Base-by-base conservation (phyloP, 1,284 basidiomycete species). In the Irpex sp. region DNA sequence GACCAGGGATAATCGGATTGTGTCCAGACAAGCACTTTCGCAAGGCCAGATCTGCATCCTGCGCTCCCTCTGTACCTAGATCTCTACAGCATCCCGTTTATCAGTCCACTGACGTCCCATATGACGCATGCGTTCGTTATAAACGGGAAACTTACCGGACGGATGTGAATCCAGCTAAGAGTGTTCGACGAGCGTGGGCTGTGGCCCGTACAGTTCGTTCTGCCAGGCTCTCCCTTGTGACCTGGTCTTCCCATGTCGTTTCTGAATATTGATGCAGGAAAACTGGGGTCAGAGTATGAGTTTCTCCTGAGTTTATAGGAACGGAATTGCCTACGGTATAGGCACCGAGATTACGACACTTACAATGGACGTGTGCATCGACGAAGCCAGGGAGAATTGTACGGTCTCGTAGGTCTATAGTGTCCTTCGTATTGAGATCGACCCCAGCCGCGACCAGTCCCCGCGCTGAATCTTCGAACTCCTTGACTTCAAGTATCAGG, bases 361-460 rank as follows among this genome's bases (percentile, higher is more conserved):
- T 69, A 87, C 87, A 74, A 70, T 88, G 87, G 17, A 89, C 86
- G 73, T 89, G 87, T 1, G 77, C 77, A 68, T 89, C 87, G n/a
- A 89, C 85, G 58, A 89, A 82, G 0, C 87, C 87, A 17, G 88
- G 86, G 2, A 88, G 71, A 3, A 90, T 76, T 1, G 84, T 85
- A 64, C 77, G 68, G 17, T 75, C 70, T n/a, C 82, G 73, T 49
- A 88, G 72, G 72, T 89, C 84, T 55, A 83, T 77, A 38, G 76
- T 62, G 49, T 59, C 31, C 56, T 58, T 60, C 19, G 36, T 52
- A 13, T 58, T 47, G 37, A 70, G 65, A 51, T 66, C 61, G 11
- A 67, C 64, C 7, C 34, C 55, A 82, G 8, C 85, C 77, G 68
- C 87, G 84, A 1, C 75, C 76, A 11, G 85, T 38, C 62, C 49